A percentile compares a stretch with the other conserved stretches of the same genome.
Conservation (phyloP, 2,329 filamentous ascomycete genomes). For the Aschersonia sp. region DNA sequence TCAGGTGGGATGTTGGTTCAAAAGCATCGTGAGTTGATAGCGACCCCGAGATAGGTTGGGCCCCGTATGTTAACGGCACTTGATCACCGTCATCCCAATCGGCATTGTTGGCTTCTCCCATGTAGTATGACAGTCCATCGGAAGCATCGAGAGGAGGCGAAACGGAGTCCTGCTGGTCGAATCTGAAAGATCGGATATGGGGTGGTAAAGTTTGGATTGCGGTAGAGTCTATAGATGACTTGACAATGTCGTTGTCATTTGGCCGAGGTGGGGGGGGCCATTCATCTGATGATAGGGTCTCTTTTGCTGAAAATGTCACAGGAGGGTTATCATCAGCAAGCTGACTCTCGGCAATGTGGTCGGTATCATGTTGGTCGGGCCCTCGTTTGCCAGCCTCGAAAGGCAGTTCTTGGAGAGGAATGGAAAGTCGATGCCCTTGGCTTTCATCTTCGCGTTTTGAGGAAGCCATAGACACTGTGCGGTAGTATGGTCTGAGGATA, state of each 20-base stretch:
- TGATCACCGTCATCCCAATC: constrained; percentile 41
- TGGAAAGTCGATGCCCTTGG: background rate
- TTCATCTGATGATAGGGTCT: constrained; percentile 33
- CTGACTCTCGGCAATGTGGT: background rate
- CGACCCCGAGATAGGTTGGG: constrained; percentile 33
- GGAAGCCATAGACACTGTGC: background rate
- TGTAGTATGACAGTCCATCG: constrained; percentile 13
- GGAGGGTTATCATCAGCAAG: constrained; percentile 3
- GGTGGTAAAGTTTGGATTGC: constrained; percentile 41
- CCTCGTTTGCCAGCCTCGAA: background rate
- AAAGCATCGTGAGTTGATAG: background rate
- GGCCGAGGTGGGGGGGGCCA: constrained; percentile 33
- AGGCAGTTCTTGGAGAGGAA: background rate
- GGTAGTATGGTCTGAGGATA: background rate
- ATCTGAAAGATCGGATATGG: constrained; percentile 23
- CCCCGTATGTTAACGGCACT: constrained; percentile 40
- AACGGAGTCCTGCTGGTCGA: constrained; percentile 10
- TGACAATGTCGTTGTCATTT: constrained; percentile 20
- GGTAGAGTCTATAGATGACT: constrained; percentile 37
- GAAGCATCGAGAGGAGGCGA: constrained; percentile 16
- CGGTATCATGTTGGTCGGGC: background rate
- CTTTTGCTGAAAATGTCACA: constrained; percentile 3
- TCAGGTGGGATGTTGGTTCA: too few species aligned
- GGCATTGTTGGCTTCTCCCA: constrained; percentile 16
- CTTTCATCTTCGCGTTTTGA: background rate